Percentiles rank a stretch among this genome's conserved stretches.
Conservation (phyloP, 1,284 basidiomycete genomes). For the Moniliella sp. region DNA sequence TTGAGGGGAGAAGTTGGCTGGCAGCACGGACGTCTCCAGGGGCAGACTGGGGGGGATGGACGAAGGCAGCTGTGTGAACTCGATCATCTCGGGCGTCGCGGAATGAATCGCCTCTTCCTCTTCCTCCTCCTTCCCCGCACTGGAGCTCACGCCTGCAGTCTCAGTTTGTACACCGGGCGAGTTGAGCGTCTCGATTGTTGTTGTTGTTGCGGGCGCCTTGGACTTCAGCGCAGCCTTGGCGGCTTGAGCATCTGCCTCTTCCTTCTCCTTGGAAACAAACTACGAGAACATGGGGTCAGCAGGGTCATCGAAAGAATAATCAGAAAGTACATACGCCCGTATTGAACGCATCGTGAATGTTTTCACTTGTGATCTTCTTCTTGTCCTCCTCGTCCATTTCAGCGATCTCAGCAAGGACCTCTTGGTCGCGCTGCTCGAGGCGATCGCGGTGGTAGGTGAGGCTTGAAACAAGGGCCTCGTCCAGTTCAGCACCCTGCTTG, state of each 20-base stretch:
- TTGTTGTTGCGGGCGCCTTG: slow-evolving; percentile 7
- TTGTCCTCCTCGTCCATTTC: slow-evolving; percentile 34
- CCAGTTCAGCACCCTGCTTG: slow-evolving; percentile 27
- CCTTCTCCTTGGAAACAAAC: too few relatives aligned
- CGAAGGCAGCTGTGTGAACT: slow-evolving; percentile 15
- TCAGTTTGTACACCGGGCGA: slow-evolving; percentile 20
- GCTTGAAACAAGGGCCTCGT: slow-evolving; percentile 37
- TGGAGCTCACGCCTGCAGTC: neutral
- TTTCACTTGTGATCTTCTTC: slow-evolving; percentile 34
- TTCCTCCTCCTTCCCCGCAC: slow-evolving; percentile 4
- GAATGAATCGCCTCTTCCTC: slow-evolving; percentile 18
- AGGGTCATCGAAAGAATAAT: too few relatives aligned
- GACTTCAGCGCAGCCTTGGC: too few relatives aligned
- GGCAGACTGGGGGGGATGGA: slow-evolving; percentile 14
- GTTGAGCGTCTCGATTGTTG: slow-evolving; percentile 60
- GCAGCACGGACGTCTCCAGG: slow-evolving; percentile 10
- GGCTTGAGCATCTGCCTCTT: too few relatives aligned
- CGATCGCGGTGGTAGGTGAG: slow-evolving; percentile 40
- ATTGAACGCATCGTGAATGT: slow-evolving; percentile 58
- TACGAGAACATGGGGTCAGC: too few relatives aligned
- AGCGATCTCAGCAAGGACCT: slow-evolving; percentile 38
- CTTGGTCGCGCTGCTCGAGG: slow-evolving; percentile 39
- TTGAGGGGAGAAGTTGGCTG: slow-evolving; percentile 11
- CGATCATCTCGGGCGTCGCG: slow-evolving; percentile 12
- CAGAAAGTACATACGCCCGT: too few relatives aligned